Conservation (phyloP, 306 rosid genomes). For the Quercus mongolica region DNA sequence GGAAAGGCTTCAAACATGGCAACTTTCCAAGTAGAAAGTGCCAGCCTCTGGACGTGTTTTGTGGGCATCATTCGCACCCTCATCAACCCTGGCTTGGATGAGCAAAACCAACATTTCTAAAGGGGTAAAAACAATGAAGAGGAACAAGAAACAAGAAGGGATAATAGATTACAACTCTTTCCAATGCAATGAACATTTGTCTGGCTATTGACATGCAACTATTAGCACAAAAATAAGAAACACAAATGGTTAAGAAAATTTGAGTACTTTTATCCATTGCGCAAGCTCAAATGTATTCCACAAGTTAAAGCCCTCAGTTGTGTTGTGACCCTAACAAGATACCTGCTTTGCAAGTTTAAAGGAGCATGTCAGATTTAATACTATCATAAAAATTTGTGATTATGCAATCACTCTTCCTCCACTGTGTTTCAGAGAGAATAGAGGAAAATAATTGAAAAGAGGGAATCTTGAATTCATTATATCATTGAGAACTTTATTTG, state of each 20-base stretch:
- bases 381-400: neutral
- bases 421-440: neutral
- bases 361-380: constrained; percentile 5
- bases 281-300: constrained; percentile 13
- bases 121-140: constrained; percentile 5
- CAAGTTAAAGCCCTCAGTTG: constrained; percentile 21
- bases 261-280: constrained; percentile 67
- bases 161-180: neutral
- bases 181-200: constrained; percentile 1
- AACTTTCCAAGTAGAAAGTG: constrained; percentile 9
- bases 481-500: neutral
- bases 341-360: constrained; percentile 39
- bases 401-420: constrained; percentile 17
- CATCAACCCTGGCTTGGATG: constrained; percentile 1
- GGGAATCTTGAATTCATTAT: neutral
- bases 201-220: neutral
- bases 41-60: neutral
- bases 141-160: neutral
- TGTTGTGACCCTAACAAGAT: constrained; percentile 14
- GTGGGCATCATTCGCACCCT: neutral
- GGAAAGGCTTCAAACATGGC: constrained; percentile 4
- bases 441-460: neutral
- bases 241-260: neutral
- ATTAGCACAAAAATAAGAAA: neutral
- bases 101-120: neutral